phyloP scores from a whole-genome alignment of 2,329 filamentous ascomycete species.

The Aspergillus proliferans region DNA sequence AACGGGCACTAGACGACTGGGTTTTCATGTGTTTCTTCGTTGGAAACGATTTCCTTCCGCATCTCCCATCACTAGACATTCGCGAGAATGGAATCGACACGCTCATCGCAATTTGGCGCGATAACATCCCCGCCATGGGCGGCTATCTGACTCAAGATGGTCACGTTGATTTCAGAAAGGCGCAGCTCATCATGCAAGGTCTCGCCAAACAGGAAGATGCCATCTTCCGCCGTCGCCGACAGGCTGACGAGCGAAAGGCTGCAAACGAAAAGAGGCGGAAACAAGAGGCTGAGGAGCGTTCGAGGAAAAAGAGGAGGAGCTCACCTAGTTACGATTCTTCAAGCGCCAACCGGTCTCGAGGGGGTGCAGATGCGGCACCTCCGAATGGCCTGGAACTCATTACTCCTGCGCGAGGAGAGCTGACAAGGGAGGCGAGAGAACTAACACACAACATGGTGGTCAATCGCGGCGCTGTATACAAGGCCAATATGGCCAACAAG shows the following conservation, averaged over 20 bases:
- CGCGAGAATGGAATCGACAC: conserved; percentile 96
- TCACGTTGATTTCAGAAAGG: conserved; percentile 76
- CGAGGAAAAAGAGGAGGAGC: conserved; percentile 38
- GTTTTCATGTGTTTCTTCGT: conserved; percentile 99
- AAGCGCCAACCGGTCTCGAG: conserved; percentile 17
- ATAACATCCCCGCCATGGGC: conserved; percentile 84
- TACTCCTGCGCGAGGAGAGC: conserved; percentile 47
- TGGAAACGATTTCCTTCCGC: conserved; percentile 95
- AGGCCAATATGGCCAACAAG: conserved; percentile 80
- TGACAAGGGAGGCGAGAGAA: conserved; percentile 52
- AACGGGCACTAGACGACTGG: conserved; percentile 94
- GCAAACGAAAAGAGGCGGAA: conserved; percentile 73
- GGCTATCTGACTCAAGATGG: conserved; percentile 96
- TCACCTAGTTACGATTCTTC: conserved; percentile 38
- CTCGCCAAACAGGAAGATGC: conserved; percentile 88
- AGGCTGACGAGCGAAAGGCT: conserved; percentile 76
- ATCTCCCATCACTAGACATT: conserved; percentile 95
- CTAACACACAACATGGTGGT: conserved; percentile 86
- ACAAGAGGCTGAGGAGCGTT: conserved; percentile 51
- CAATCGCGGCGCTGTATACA: conserved; percentile 60
- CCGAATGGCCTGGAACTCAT: conserved; percentile 52
- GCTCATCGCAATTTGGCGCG: conserved; percentile 92
- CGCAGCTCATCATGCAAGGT: conserved; percentile 80
- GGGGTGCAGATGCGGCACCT: conserved; percentile 26
- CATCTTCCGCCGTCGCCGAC: conserved; percentile 83